Conservation (phyloP, 1,284 basidiomycete genomes). For the Cystobasidium sp. region DNA sequence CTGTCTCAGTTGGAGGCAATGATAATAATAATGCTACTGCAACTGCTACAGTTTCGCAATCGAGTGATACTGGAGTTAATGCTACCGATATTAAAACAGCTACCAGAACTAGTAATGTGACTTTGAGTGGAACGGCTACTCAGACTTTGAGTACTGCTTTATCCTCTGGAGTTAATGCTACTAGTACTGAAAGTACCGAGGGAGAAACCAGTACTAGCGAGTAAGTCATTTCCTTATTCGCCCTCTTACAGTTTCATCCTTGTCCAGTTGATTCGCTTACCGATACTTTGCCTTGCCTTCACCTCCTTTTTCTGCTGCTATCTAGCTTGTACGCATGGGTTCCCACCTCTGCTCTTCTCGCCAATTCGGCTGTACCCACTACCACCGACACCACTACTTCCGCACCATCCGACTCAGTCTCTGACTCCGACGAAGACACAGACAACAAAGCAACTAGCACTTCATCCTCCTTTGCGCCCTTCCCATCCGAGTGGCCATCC, state of each 20-base stretch:
- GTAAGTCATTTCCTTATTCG: neutral
- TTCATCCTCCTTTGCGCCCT: conserved; percentile 22
- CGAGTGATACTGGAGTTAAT: neutral
- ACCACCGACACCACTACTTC: neutral
- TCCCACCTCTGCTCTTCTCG: conserved; percentile 37
- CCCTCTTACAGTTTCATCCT: neutral
- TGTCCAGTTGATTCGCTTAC: neutral
- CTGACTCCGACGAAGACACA: conserved; percentile 4
- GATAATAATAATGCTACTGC: neutral
- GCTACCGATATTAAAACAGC: neutral
- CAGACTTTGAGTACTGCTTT: conserved; percentile 5
- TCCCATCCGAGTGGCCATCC: conserved; percentile 43
- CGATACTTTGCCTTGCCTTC: neutral
- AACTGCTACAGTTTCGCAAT: neutral
- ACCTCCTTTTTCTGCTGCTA: neutral
- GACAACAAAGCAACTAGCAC: conserved; percentile 7
- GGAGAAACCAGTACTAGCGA: conserved; percentile 13
- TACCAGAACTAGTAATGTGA: neutral
- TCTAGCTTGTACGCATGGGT: conserved; percentile 35
- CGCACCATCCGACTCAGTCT: conserved; percentile 1
- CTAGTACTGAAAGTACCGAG: neutral
- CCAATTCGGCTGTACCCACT: conserved; percentile 9
- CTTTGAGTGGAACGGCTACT: neutral
- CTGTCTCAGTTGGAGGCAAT: neutral
- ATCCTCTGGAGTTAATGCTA: neutral